Evolutionary conservation across 805 yeast species (phyloP), one percentile per base, ranked within the genome.

Genomic region (Cyberlindnera xishuangbannaensis): DNA sequence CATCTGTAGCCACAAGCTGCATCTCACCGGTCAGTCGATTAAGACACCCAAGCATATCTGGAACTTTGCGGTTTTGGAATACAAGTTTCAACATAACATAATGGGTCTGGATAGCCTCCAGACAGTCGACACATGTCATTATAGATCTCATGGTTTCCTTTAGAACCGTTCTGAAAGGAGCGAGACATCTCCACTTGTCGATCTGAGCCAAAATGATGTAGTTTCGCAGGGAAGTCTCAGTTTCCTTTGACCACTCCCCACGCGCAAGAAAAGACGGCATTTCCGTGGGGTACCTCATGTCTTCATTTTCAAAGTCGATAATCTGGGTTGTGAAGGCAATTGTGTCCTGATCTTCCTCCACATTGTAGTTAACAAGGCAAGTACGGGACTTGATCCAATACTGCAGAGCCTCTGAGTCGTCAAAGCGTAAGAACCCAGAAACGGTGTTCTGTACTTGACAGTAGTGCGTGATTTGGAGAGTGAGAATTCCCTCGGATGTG

Each of bases 291-390:
- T 26, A 49, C 18, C 46, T 34, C 26, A 46, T 13, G 28, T 45
- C 51, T 15, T 23, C 25, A 1, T 39, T 32, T 24, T 45, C 49
- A 32, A 50, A 50, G 25, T 50, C 52, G 7, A 49, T 32, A 8
- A 46, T 28, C 11, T 36, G 31, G 2, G 44, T 47, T 7, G 29
- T 27, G 28, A 48, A 44, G 13, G 23, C 13, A 9, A 42, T 15
- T 2, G 20, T 32, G 6, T 12, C 7, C 13, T 32, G 34, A 13
- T 27, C 33, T 13, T 21, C 30, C n/a, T 17, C 20, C 16, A 23
- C 18, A 11, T 15, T 20, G 18, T 26, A 18, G 6, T 28, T 20
- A 12, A 20, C n/a, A 12, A 18, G 27, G 4, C 31, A 7, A 4
- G 32, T 30, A 16, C 32, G 25, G 9, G 27, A 14, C 19, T 30